Conservation (phyloP, 2,329 filamentous ascomycete species). For the Fusarium coicis region DNA sequence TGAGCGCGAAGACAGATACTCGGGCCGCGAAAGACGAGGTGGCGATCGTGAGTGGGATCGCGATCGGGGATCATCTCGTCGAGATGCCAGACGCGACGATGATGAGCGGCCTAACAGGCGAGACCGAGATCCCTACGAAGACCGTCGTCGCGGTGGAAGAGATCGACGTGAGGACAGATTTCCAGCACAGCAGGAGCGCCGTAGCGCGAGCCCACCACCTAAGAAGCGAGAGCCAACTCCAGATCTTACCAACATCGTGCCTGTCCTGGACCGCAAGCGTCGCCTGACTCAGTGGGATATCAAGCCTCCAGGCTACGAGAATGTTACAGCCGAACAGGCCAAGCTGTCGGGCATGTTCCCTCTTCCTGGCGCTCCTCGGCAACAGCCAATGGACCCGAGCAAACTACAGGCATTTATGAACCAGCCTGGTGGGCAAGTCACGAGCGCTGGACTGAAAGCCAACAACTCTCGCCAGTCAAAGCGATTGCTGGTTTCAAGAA, state of each 20-base stretch:
- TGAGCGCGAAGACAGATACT: constrained; percentile 93
- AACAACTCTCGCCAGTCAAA: constrained; percentile 94
- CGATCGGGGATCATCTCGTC: constrained; percentile 70
- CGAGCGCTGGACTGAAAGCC: constrained; percentile 85
- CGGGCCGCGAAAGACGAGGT: constrained; percentile 69
- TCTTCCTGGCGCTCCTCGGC: constrained; percentile 91
- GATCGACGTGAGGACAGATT: constrained; percentile 55
- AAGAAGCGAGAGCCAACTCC: constrained; percentile 97
- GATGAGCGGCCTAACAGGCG: constrained; percentile 66
- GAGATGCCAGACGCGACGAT: constrained; percentile 73
- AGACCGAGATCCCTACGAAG: constrained; percentile 65
- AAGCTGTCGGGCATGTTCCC: constrained; percentile 99
- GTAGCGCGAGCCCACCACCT: constrained; percentile 81
- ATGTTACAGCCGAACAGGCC: constrained; percentile 96
- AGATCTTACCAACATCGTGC: constrained; percentile 87
- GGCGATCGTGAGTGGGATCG: constrained; percentile 80
- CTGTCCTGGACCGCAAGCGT: constrained; percentile 86
- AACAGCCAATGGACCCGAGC: constrained; percentile 94
- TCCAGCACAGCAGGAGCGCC: constrained; percentile 63
- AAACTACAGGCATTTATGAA: constrained; percentile 97
- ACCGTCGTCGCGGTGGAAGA: constrained; percentile 64
- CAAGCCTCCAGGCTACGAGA: constrained; percentile 97
- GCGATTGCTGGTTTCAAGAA: constrained; percentile 87
- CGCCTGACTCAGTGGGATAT: constrained; percentile 99
- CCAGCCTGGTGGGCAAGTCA: constrained; percentile 78